phyloP scores from a whole-genome alignment of 2,329 filamentous ascomycete species.

The Fonsecaea pugnacius region DNA sequence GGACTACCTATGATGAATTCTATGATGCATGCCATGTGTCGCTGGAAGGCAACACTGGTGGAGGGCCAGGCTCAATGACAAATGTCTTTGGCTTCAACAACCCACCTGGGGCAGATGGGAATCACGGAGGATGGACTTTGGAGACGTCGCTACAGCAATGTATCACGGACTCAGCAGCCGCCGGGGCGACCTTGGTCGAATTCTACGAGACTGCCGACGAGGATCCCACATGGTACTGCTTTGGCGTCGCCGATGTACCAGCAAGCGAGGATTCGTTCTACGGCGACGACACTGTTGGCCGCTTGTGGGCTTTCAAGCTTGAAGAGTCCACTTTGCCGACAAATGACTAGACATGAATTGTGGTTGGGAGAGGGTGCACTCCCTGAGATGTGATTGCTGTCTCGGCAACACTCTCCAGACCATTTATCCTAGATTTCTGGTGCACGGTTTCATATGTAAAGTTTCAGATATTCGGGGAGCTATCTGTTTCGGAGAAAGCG shows the following conservation, averaged over 20 bases:
- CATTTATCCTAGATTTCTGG: too few relatives aligned
- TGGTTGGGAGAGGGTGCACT: neutral
- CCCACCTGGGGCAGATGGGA: slow-evolving; percentile 5
- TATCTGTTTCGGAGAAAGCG: too few relatives aligned
- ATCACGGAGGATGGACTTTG: slow-evolving; percentile 15
- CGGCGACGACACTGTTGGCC: slow-evolving; percentile 10
- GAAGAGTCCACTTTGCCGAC: neutral
- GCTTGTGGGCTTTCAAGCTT: slow-evolving; percentile 16
- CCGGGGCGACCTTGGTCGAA: slow-evolving; percentile 13
- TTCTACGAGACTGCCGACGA: slow-evolving; percentile 14
- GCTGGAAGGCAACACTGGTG: slow-evolving; percentile 4
- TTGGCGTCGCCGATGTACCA: slow-evolving; percentile 1
- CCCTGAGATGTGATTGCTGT: neutral
- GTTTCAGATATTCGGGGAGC: too few relatives aligned
- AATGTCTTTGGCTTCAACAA: slow-evolving; percentile 18
- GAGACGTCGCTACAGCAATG: slow-evolving; percentile 9
- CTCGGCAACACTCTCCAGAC: too few relatives aligned
- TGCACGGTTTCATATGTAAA: too few relatives aligned
- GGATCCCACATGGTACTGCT: slow-evolving; percentile 4
- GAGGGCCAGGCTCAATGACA: slow-evolving; percentile 3
- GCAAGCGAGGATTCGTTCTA: slow-evolving; percentile 9
- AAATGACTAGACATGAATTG: neutral
- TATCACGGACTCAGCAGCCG: slow-evolving; percentile 10
- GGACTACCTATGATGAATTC: slow-evolving; percentile 11
- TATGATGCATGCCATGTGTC: slow-evolving; percentile 16